A percentile compares a stretch with the other conserved stretches of the same genome.
These are phyloP conservation scores for Cavenderia fasciculata DNA, from an alignment of 78 protist genomes.

Conservation along the genomic window DNA sequence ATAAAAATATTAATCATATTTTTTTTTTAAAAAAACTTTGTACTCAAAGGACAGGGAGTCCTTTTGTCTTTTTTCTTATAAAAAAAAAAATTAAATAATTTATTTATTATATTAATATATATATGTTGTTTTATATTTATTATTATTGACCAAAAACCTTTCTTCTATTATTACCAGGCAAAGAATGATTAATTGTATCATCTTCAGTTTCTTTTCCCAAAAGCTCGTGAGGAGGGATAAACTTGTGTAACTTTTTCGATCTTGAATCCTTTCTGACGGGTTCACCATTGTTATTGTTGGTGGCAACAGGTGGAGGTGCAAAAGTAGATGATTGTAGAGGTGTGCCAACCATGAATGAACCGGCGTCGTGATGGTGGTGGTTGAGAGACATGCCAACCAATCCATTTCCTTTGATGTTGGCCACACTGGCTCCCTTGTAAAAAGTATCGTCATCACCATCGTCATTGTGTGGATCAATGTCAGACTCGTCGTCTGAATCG, in stretches of 20 bases:
- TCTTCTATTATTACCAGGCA: slow-evolving; percentile 49
- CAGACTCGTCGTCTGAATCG: slow-evolving; percentile 25
- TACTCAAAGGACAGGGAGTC: no score
- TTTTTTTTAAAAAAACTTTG: no score
- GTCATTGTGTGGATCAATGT: not conserved
- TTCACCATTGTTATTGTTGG: not conserved
- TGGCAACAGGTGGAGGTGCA: not conserved
- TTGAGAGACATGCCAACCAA: not conserved
- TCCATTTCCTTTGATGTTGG: not conserved
- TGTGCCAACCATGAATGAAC: slow-evolving; percentile 3
- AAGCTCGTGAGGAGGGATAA: slow-evolving; percentile 67
- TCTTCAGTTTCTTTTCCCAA: not conserved
- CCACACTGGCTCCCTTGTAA: no score
- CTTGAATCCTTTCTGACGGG: slow-evolving; percentile 59
- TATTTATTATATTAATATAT: no score
- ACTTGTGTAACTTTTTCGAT: slow-evolving; percentile 33
- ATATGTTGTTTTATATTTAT: not conserved
- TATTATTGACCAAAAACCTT: slow-evolving; percentile 60
- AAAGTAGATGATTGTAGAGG: not conserved
- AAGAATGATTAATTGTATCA: slow-evolving; percentile 23
- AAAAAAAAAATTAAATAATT: no score
- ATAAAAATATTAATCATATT: no score
- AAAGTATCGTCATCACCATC: not conserved
- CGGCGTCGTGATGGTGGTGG: not conserved
- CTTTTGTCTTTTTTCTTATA: no score